phyloP scores from a whole-genome alignment of 2,329 filamentous ascomycete species.

The Pestalotiopsis sp. region DNA sequence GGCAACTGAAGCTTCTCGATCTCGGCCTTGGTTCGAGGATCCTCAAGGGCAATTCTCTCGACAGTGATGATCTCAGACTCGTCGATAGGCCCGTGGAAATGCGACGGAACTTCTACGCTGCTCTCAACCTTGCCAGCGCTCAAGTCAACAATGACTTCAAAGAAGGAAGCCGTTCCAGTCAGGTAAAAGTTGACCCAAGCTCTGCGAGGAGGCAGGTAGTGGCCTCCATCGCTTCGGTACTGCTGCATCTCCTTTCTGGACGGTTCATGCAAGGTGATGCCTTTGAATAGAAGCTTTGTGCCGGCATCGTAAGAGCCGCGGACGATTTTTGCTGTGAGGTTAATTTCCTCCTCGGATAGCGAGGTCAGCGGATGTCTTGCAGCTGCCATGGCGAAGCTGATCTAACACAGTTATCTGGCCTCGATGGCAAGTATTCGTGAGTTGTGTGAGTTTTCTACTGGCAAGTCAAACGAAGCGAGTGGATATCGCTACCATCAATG shows the following conservation, averaged over 20 bases:
- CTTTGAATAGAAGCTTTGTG: constrained; percentile 7
- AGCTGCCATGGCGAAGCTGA: background rate
- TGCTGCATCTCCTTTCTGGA: constrained; percentile 10
- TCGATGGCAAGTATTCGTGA: background rate
- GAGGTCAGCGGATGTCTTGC: background rate
- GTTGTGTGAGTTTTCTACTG: background rate
- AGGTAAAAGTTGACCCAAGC: constrained; percentile 9
- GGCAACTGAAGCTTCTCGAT: constrained; percentile 8
- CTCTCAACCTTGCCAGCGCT: background rate
- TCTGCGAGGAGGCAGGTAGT: background rate
- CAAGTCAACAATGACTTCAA: constrained; percentile 5
- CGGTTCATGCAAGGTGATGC: constrained; percentile 4
- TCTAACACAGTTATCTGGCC: no score
- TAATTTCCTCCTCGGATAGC: constrained; percentile 3
- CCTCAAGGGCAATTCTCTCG: constrained; percentile 2
- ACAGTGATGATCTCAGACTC: constrained; percentile 4
- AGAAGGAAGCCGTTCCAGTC: constrained; percentile 7
- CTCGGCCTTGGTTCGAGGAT: constrained; percentile 4
- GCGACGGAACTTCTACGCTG: constrained; percentile 2
- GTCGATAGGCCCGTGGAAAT: constrained; percentile 8
- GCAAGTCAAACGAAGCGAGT: background rate
- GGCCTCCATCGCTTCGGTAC: background rate
- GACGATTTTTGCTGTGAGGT: constrained; percentile 1
- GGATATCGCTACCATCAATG: background rate
- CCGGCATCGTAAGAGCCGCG: constrained; percentile 2